phyloP scores from a whole-genome alignment of 140 eudicot genomes.

The Cichorium intybus region DNA sequence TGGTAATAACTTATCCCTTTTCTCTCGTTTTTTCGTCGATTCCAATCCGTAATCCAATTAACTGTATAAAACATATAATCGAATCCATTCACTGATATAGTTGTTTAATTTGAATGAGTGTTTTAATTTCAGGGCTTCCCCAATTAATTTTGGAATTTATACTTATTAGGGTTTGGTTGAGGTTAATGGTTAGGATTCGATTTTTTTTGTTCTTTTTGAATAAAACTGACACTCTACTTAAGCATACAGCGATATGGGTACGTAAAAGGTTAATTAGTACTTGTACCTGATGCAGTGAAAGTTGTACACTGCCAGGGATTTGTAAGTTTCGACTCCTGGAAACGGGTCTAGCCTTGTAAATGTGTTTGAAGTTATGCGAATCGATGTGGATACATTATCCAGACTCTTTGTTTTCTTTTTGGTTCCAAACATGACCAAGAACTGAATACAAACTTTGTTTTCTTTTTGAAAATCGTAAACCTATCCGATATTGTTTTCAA shows the following conservation, averaged over 20 bases:
- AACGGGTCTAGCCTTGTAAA: too few relatives aligned
- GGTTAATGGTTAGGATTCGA: not conserved
- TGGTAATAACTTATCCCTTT: conserved; percentile 40
- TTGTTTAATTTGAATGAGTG: conserved; percentile 3
- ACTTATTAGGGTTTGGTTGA: conserved; percentile 2
- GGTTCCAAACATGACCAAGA: not conserved
- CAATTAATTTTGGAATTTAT: not conserved
- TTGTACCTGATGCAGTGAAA: conserved; percentile 4
- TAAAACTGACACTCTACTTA: not conserved
- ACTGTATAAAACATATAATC: not conserved
- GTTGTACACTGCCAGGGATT: not conserved
- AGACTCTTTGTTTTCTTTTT: not conserved
- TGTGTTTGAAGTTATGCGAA: not conserved
- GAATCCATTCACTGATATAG: not conserved
- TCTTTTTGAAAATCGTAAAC: not conserved
- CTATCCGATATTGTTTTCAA: not conserved
- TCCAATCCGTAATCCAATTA: not conserved
- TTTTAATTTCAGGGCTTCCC: conserved; percentile 19
- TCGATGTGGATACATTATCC: too few relatives aligned
- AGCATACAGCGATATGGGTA: not conserved
- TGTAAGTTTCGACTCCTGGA: not conserved
- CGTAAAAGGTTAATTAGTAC: not conserved
- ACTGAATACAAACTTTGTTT: not conserved
- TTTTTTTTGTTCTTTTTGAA: not conserved
- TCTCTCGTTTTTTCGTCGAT: not conserved